Evolutionary conservation across 768 basidiomycete genomes (phyloP).

Genomic region (Suillus weaverae): DNA sequence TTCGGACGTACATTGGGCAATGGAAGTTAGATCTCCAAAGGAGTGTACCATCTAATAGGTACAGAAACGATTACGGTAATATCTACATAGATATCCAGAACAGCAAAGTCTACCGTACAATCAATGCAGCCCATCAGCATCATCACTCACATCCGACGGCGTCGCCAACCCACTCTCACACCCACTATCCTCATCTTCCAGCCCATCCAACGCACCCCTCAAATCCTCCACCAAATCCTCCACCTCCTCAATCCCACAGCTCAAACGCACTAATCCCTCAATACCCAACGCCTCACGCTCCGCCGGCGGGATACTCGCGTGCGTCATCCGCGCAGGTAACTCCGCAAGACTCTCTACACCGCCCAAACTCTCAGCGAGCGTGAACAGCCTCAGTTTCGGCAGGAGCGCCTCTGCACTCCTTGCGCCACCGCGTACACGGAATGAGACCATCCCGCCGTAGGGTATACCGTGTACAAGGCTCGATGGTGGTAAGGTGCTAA

Average conservation of each 20-base stretch:
- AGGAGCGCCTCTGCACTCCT: slow-evolving; percentile 67
- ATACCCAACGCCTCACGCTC: slow-evolving; percentile 76
- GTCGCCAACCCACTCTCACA: background rate
- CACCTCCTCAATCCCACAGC: slow-evolving; percentile 85
- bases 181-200: slow-evolving; percentile 41
- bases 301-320: slow-evolving; percentile 68
- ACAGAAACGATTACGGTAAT: background rate
- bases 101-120: too few species aligned
- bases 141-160: background rate
- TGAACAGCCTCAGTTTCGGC: slow-evolving; percentile 62
- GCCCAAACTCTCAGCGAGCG: slow-evolving; percentile 86
- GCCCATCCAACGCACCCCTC: slow-evolving; percentile 54
- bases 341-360: slow-evolving; percentile 93
- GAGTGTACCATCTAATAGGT: background rate
- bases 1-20: background rate
- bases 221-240: slow-evolving; percentile 64
- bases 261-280: slow-evolving; percentile 73
- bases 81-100: background rate
- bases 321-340: slow-evolving; percentile 87
- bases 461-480: slow-evolving; percentile 39
- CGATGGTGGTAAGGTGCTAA: slow-evolving; percentile 41
- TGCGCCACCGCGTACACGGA: slow-evolving; percentile 55
- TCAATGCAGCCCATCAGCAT: background rate
- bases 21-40: background rate
- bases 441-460: slow-evolving; percentile 87